Conservation (phyloP, 2,329 filamentous ascomycete genomes). For the Aspergillus amoenus region DNA sequence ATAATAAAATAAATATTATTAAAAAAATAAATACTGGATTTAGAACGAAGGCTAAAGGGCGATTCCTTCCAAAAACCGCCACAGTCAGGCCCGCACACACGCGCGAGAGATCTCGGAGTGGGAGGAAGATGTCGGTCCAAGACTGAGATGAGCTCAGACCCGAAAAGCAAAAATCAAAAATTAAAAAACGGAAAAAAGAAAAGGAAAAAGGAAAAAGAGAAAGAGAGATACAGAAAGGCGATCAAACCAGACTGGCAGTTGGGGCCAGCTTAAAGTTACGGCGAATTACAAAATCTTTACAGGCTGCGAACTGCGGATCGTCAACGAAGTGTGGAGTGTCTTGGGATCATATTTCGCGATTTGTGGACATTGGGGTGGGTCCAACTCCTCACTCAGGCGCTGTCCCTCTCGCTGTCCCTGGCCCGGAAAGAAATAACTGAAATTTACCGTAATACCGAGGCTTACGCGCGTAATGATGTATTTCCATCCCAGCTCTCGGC, state of each 20-base stretch:
- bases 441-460: not conserved
- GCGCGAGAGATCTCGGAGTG: constrained; percentile 10
- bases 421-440: constrained; percentile 4
- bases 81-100: constrained; percentile 24
- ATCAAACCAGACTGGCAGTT: constrained; percentile 17
- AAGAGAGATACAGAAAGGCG: constrained; percentile 21
- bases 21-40: constrained; percentile 11
- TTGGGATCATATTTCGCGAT: constrained; percentile 26
- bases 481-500: not conserved
- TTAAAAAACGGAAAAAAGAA: constrained; percentile 12
- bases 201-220: constrained; percentile 7
- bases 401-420: constrained; percentile 20
- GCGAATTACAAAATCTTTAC: constrained; percentile 32
- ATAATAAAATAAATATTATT: constrained; percentile 13
- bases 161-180: constrained; percentile 1
- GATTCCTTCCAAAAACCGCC: constrained; percentile 19
- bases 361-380: constrained; percentile 25
- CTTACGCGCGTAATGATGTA: not conserved
- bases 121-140: constrained; percentile 17
- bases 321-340: constrained; percentile 28
- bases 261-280: constrained; percentile 27
- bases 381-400: constrained; percentile 23
- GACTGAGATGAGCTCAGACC: constrained; percentile 22
- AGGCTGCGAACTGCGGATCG: constrained; percentile 31
- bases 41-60: constrained; percentile 7